Evolutionary conservation across 768 basidiomycete genomes (phyloP), one percentile per base, ranked within the genome.

Genomic region (Rhizopogon vulgaris): DNA sequence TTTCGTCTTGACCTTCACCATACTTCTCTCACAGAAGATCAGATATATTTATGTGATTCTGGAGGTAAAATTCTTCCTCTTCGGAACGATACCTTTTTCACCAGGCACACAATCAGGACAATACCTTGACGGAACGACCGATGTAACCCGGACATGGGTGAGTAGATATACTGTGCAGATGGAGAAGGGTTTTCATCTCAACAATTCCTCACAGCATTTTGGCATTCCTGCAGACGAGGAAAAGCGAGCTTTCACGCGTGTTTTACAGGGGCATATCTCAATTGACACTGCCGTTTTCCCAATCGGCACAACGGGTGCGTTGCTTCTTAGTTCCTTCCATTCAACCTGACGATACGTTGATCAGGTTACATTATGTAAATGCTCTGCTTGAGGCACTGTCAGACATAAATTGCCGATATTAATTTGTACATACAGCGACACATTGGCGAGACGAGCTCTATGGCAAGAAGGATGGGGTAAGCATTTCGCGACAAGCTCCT

Each of bases 41-140:
- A 80, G 77, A 77, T 87, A 47, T 87, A 87, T 65, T 70, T 87
- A 3, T 87, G 94, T 59, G 94, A 98, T 63, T 92, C 90, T 37
- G 94, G 94, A 63, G 90, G 88, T 83, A 58, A 24, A 57, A 10
- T 36, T 4, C 24, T 30, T 38, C 47, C 62, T 34, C 50, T 11
- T 12, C 38, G 24, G 24, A 8, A 28, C 5, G 18, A 3, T 47
- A 18, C 6, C 18, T 41, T 24, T 32, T n/a, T 3, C 1, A 6
- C 39, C 41, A 10, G 56, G 38, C 41, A n/a, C 37, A 42, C 1
- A 1, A 1, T 15, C 54, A 87, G 86, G 78, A 2, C 94, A 96
- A 69, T 95, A 85, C 70, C 66, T 81, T 32, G 95, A 98, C 58
- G 95, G 95, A 9, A 98, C 95, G 0, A 99, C 96, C 1, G 95